Percentiles rank a stretch among this genome's conserved stretches.
Conservation (phyloP, 2,329 filamentous ascomycete genomes). For the Beauveria brongniartii region DNA sequence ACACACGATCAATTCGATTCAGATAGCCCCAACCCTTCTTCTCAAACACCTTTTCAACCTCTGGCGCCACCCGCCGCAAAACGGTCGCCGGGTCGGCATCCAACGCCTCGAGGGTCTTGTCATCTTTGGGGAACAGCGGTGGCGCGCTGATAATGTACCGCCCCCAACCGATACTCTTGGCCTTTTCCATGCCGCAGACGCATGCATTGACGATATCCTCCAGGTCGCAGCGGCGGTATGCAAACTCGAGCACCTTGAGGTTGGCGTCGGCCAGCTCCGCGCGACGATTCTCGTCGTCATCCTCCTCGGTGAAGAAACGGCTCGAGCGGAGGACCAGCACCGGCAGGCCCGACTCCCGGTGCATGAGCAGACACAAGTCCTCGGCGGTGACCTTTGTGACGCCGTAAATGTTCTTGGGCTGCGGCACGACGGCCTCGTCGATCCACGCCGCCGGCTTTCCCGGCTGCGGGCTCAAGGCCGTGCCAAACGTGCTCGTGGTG, state of each 20-base stretch:
- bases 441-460: slow-evolving; percentile 36
- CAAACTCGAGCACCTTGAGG: slow-evolving; percentile 39
- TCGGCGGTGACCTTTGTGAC: slow-evolving; percentile 42
- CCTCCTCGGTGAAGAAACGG: slow-evolving; percentile 40
- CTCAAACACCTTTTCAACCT: not conserved
- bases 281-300: slow-evolving; percentile 35
- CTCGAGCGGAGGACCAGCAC: slow-evolving; percentile 35
- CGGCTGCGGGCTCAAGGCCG: slow-evolving; percentile 27
- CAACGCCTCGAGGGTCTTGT: slow-evolving; percentile 23
- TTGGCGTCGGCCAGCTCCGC: slow-evolving; percentile 31
- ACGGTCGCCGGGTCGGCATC: slow-evolving; percentile 25
- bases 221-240: slow-evolving; percentile 36
- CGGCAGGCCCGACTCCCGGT: slow-evolving; percentile 30
- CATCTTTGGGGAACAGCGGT: slow-evolving; percentile 28
- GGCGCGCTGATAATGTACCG: slow-evolving; percentile 38
- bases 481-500: slow-evolving; percentile 37
- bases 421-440: slow-evolving; percentile 30
- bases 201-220: slow-evolving; percentile 35
- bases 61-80: slow-evolving; percentile 14
- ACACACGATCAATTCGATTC: slow-evolving; percentile 33
- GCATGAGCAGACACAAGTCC: slow-evolving; percentile 35
- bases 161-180: slow-evolving; percentile 25
- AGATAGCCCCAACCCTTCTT: slow-evolving; percentile 29
- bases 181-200: slow-evolving; percentile 29
- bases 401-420: slow-evolving; percentile 41